Evolutionary conservation across 1,139 yeast species (phyloP), one percentile per base, ranked within the genome.

Genomic region (Hyphopichia pseudoburtonii): DNA sequence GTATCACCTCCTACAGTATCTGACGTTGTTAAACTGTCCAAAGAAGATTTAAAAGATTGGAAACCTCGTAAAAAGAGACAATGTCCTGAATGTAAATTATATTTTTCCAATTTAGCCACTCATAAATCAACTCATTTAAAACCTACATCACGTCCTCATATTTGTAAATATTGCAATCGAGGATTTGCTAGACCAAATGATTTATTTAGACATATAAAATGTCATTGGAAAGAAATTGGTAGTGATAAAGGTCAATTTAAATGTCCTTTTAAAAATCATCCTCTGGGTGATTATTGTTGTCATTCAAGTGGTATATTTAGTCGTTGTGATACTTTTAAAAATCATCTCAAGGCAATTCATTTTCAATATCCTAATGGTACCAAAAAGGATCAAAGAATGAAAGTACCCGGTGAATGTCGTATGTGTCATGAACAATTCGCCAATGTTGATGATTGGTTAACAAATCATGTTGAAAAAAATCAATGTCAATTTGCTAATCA

Each of bases 141-240:
- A 39, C 86, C 86, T 19, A 77, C 82, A 30, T 72, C 81, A 25
- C 73, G 95, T 41, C 95, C 95, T 0, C 90, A 83, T 56, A 70
- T 80, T 34, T 89, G 97, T 60, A 70, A 77, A 36, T 76, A 80
- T 30, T 89, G 97, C 59, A 73, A 76, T 34, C 76, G 96, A 40
- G 95, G 95, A 2, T 89, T 89, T 64, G 88, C 95, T 12, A 71
- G 97, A 44, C 85, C 92, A 30, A 89, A 89, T 57, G 97, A 89
- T 60, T 65, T 89, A 45, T 76, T 82, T 49, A 72, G 97, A 46
- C 97, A 89, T 57, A 78, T 81, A 47, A 87, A 86, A 60, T 77
- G 92, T 42, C 97, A 89, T 60, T 77, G 88, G 77, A 81, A 82
- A 50, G 86, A 80, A 46, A 69, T 73, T 28, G 82, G 82, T 12